Base-by-base conservation (phyloP, 768 basidiomycete genomes). In the Kwoniella dendrophila region DNA sequence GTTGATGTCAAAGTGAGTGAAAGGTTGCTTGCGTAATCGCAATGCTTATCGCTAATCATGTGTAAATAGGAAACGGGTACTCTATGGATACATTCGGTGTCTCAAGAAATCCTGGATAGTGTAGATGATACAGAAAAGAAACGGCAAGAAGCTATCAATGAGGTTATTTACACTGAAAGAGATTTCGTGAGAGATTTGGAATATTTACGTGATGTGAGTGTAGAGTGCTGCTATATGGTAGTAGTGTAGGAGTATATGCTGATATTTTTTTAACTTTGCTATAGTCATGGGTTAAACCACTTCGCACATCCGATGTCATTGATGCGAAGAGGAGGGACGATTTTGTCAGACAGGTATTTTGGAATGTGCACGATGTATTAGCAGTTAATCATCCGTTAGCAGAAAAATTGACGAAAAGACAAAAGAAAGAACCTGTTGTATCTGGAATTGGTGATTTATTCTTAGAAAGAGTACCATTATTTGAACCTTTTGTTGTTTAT, bases 151-250 rank as follows among this genome's bases (percentile, higher is more conserved):
- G 91, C 92, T 22, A 98, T 99, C 82, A 97, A 98, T 75, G 96
- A 99, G 81, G 91, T 96, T 34, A 87, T 86, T 59, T 86, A 86
- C 66, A 99, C 96, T 7, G 96, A 98, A 77, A 85, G 94, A 27
- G 96, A 98, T 81, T 98, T 99, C 79, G 94, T 99, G 45, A 85
- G 92, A 59, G 96, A 97, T 80, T 86, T 98, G 86, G 96, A 99
- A 80, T 98, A 98, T 75, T 84, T 99, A 48, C 88, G 94, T 66
- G 95, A 98, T 76, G 90, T 95, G 73, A 71, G 90, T 67, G 18
- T 56, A 34, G 72, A 12, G 38, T 40, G 27, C 48, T 54, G 22
- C 33, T 56, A 63, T n/a, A 4, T 58, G 22, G 32, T 2, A 22
- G 18, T 22, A 30, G 3, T 32, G n/a, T 14, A 48, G 27, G 36